Evolutionary conservation across 371 early-diverging fungal genomes (phyloP).

Genomic region (Saksenaea oblongispora): DNA sequence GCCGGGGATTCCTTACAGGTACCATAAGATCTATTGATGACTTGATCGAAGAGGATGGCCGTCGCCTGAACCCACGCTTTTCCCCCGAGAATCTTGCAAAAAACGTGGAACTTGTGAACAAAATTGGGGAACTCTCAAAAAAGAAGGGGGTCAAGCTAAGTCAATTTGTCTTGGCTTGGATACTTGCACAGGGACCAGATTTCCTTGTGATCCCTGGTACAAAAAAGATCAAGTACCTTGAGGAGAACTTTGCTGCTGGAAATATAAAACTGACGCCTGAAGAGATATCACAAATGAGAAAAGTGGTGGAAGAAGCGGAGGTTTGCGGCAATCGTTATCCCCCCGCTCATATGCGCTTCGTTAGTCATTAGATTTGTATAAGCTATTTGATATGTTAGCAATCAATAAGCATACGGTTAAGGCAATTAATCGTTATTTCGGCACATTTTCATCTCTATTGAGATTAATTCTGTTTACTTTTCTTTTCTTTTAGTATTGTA

Average conservation of each 20-base stretch:
- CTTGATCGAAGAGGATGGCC: conserved; percentile 43
- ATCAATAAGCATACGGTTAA: not conserved
- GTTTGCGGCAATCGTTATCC: conserved; percentile 40
- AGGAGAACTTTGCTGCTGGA: conserved; percentile 48
- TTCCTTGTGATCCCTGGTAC: conserved; percentile 58
- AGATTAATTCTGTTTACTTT: no score
- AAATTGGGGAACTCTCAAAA: conserved; percentile 37
- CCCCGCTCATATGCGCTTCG: not conserved
- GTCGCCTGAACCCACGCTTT: conserved; percentile 50
- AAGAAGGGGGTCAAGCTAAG: conserved; percentile 35
- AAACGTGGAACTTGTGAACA: conserved; percentile 56
- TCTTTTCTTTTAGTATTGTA: no score
- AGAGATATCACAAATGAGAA: conserved; percentile 38
- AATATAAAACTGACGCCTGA: conserved; percentile 38
- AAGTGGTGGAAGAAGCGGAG: conserved; percentile 28
- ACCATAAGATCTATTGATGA: conserved; percentile 40
- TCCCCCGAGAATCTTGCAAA: conserved; percentile 44
- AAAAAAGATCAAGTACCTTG: conserved; percentile 45
- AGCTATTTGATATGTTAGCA: not conserved
- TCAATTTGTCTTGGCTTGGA: conserved; percentile 59
- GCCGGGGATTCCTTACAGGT: conserved; percentile 62
- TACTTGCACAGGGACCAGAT: conserved; percentile 40
- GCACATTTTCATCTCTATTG: no score
- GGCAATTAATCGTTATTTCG: not conserved
- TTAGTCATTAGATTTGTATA: not conserved